Evolutionary conservation across 2,329 filamentous ascomycete species (phyloP).

Genomic region (Cladosporium sp.): DNA sequence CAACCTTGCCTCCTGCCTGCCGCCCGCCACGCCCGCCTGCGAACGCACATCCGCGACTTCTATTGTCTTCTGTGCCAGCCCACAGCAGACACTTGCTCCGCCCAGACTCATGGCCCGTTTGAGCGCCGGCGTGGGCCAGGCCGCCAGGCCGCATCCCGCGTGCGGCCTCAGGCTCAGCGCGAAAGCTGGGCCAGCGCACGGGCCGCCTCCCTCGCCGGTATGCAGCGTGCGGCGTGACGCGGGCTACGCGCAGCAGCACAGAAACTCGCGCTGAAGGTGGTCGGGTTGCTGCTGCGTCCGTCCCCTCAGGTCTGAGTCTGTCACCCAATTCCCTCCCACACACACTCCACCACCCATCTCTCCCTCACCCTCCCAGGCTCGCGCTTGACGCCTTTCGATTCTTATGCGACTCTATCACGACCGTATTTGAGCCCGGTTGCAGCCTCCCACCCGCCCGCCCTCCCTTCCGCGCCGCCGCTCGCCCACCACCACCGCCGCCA

Average conservation of each 20-base stretch:
- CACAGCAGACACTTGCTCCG: no score
- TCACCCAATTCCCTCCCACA: not conserved
- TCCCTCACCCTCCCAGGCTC: not conserved
- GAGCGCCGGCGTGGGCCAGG: no score
- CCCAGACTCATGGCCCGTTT: no score
- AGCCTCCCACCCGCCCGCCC: not conserved
- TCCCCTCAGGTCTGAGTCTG: not conserved
- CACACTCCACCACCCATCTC: not conserved
- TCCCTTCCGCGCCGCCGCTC: slow-evolving; percentile 1
- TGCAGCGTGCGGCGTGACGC: not conserved
- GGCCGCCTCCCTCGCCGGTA: not conserved
- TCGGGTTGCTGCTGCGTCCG: not conserved
- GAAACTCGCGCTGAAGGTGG: no score
- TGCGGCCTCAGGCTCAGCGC: not conserved
- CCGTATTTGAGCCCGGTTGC: not conserved
- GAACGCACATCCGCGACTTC: no score
- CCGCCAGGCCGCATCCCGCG: not conserved
- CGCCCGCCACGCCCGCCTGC: no score
- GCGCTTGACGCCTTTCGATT: not conserved
- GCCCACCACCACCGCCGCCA: slow-evolving; percentile 1
- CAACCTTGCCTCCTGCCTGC: no score
- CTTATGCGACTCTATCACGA: not conserved
- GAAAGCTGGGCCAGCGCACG: not conserved
- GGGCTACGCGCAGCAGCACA: no score
- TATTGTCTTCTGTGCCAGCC: no score